These are phyloP conservation scores for Cladophialophora yegresii DNA, from an alignment of 2,329 filamentous ascomycete genomes.

Conservation along the genomic window DNA sequence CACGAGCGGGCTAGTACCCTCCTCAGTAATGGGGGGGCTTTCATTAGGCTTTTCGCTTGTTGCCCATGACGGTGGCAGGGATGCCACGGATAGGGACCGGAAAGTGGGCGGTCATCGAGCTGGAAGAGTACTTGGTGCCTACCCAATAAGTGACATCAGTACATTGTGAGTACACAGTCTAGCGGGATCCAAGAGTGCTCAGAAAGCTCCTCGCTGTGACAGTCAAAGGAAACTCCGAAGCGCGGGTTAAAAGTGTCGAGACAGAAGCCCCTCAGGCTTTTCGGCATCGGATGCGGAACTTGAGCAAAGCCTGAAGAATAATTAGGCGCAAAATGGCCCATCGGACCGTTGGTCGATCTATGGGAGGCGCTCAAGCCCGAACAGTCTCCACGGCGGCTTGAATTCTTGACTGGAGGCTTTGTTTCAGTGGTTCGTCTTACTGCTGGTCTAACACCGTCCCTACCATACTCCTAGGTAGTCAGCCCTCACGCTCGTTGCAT, in stretches of 20 bases:
- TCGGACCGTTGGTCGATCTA: slow-evolving; percentile 18
- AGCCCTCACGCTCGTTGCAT: no score
- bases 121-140: background rate
- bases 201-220: no score
- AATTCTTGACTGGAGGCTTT: background rate
- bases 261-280: background rate
- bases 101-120: background rate
- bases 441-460: background rate
- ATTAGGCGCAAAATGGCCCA: background rate
- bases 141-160: background rate
- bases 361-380: background rate
- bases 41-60: slow-evolving; percentile 4
- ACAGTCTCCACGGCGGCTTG: background rate
- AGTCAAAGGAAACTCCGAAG: background rate
- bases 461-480: no score
- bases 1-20: background rate
- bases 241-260: background rate
- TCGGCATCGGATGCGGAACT: background rate
- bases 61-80: background rate
- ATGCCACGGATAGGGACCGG: background rate
- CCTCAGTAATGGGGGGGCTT: background rate
- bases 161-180: background rate
- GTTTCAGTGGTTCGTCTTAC: background rate
- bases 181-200: background rate
- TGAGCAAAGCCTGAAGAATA: background rate